A percentile compares a stretch with the other conserved stretches of the same genome.
Evolutionary conservation across 805 yeast genomes (phyloP).

Genomic region (Ogataea sp.): DNA sequence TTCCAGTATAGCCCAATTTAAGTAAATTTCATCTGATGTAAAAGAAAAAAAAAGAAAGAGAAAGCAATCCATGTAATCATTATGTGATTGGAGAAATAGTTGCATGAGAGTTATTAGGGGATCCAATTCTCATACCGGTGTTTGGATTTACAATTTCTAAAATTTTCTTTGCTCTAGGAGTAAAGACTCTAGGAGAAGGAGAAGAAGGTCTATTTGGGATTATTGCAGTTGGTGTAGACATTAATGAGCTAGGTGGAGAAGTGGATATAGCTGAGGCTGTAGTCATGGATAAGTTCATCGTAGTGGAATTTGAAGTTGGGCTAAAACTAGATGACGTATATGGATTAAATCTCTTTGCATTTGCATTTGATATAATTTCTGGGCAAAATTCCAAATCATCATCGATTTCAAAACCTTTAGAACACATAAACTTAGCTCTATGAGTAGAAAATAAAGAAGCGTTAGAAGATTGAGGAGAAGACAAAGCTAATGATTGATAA

Average conservation of each 20-base stretch:
- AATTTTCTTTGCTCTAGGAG: constrained; percentile 53
- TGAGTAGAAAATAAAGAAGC: constrained; percentile 15
- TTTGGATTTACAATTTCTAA: constrained; percentile 57
- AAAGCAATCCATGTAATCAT: neutral
- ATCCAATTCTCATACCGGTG: constrained; percentile 47
- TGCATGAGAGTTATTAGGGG: constrained; percentile 18
- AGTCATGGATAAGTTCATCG: too few species aligned
- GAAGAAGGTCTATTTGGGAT: constrained; percentile 1
- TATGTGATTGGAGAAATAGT: neutral
- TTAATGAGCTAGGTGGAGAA: constrained; percentile 24
- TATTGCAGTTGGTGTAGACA: neutral
- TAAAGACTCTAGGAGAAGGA: constrained; percentile 36
- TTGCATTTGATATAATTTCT: constrained; percentile 31
- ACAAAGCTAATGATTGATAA: constrained; percentile 14
- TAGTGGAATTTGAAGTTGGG: constrained; percentile 32
- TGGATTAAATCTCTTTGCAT: constrained; percentile 53
- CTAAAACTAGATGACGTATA: constrained; percentile 58
- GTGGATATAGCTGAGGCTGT: constrained; percentile 9
- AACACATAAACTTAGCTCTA: constrained; percentile 47
- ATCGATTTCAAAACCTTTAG: constrained; percentile 54
- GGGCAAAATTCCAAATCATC: constrained; percentile 64
- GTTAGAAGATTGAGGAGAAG: constrained; percentile 18
- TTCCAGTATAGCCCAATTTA: too few species aligned
- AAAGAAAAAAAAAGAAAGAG: neutral
- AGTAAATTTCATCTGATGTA: too few species aligned